Base-by-base conservation (phyloP, 257 asterid genomes). In the Solanum medicagineum region DNA sequence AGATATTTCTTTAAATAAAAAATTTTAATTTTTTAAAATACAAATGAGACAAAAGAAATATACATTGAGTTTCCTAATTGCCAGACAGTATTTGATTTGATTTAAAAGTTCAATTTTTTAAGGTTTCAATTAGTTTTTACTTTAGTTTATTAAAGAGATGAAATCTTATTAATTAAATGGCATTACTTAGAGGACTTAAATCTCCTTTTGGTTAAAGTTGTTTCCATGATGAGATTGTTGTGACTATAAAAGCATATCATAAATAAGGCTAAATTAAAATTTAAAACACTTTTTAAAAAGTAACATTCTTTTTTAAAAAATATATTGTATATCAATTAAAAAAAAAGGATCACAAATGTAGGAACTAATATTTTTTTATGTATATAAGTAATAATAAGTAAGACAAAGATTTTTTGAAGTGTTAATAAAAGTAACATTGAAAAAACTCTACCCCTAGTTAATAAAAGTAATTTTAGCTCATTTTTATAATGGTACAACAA, bases 51-150 rank as follows among this genome's bases (percentile, higher is more conserved):
- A 45, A 84, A 84, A 66, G 51, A 73, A 80, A 56, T 20, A 49
- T 66, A 42, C 54, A 55, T 56, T 59, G 66, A 75, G 68, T 54
- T 17, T 62, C 45, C n/a, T 20, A 47, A 71, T 82, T 70, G 81
- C 85, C 47, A 80, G 47, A 80, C 83, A 79, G 63, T 74, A 49
- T 56, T 40, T 53, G 88, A 81, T 89, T 90, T 85, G 62, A 24
- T 49, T 79, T 26, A 29, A 51, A 53, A 51, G 62, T 10, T 24
- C 47, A 86, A 62, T 66, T 85, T 87, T 49, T 81, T 69, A 47
- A 42, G 56, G 79, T 69, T 85, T 83, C 0, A 5, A 26, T 51
- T 26, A 79, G 49, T 49, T 24, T 75, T 49, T 24, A 26, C 47
- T 26, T 26, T 51, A 71, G 62, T 24, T 49, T 47, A 6, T 15